Conservation (phyloP, 2,329 filamentous ascomycete genomes). For the Alternaria brassicicola region DNA sequence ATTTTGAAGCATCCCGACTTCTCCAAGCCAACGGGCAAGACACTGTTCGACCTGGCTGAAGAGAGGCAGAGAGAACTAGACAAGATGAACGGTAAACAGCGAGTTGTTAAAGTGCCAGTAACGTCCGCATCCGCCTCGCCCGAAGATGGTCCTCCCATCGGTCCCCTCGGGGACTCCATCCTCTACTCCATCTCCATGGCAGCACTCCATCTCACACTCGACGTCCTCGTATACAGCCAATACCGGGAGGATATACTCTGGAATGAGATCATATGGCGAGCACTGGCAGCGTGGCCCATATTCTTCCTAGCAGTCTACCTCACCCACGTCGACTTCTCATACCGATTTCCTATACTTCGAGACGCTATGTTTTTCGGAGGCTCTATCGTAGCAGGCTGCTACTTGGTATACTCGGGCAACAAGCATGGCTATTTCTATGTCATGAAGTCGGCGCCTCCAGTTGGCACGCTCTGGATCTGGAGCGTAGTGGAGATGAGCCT, state of each 20-base stretch:
- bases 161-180: slow-evolving; percentile 55
- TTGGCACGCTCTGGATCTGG: slow-evolving; percentile 94
- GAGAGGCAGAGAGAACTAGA: slow-evolving; percentile 59
- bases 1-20: slow-evolving; percentile 73
- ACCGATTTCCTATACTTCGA: slow-evolving; percentile 52
- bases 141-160: slow-evolving; percentile 49
- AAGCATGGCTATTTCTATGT: slow-evolving; percentile 79
- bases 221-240: slow-evolving; percentile 79
- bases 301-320: slow-evolving; percentile 55
- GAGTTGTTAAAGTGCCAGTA: slow-evolving; percentile 44
- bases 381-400: slow-evolving; percentile 71
- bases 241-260: slow-evolving; percentile 72
- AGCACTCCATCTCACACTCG: slow-evolving; percentile 77
- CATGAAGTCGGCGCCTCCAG: slow-evolving; percentile 88
- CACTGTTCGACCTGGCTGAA: slow-evolving; percentile 74
- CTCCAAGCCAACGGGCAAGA: slow-evolving; percentile 65
- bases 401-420: slow-evolving; percentile 83
- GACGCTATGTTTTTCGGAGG: slow-evolving; percentile 66
- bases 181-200: slow-evolving; percentile 64
- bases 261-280: slow-evolving; percentile 60
- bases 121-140: slow-evolving; percentile 21
- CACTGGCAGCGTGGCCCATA: slow-evolving; percentile 53
- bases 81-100: slow-evolving; percentile 53
- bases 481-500: slow-evolving; percentile 85
- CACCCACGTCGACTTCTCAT: slow-evolving; percentile 49